phyloP scores from a whole-genome alignment of 371 early-diverging fungal genomes.

The Coemansia linderi region DNA sequence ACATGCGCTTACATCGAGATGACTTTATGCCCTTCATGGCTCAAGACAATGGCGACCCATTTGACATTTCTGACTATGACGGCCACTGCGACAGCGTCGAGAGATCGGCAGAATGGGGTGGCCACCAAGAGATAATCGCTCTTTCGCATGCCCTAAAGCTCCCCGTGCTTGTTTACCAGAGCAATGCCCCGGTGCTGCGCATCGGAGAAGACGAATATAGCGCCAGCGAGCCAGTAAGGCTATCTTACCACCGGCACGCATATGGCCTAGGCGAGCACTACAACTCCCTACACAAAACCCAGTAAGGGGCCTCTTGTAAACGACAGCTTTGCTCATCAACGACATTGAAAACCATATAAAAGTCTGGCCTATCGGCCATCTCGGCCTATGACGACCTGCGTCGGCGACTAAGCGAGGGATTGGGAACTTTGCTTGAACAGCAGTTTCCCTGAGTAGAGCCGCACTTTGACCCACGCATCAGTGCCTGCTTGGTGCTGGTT shows the following conservation, averaged over 20 bases:
- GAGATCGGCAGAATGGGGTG: conserved; percentile 89
- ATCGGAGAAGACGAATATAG: conserved; percentile 74
- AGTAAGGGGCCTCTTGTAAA: neutral
- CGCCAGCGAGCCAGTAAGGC: conserved; percentile 64
- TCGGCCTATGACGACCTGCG: conserved; percentile 15
- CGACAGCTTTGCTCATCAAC: neutral
- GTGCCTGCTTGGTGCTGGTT: conserved; percentile 43
- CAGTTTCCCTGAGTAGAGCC: conserved; percentile 7
- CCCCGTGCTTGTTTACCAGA: conserved; percentile 74
- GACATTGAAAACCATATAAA: neutral
- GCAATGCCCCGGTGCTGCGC: conserved; percentile 71
- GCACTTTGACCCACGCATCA: conserved; percentile 46
- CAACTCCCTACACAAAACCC: conserved; percentile 66
- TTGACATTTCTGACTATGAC: conserved; percentile 67
- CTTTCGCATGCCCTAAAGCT: conserved; percentile 59
- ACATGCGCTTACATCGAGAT: conserved; percentile 76
- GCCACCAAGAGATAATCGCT: conserved; percentile 90
- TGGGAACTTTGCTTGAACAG: neutral
- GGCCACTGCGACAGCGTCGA: conserved; percentile 79
- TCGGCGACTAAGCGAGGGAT: conserved; percentile 3
- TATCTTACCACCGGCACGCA: conserved; percentile 89
- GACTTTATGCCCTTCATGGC: conserved; percentile 89
- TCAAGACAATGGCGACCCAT: conserved; percentile 76
- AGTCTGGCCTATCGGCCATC: neutral
- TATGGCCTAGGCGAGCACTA: conserved; percentile 95